Evolutionary conservation across 2,329 filamentous ascomycete species (phyloP), one percentile per base, ranked within the genome.

Genomic region (Pyricularia grisea): DNA sequence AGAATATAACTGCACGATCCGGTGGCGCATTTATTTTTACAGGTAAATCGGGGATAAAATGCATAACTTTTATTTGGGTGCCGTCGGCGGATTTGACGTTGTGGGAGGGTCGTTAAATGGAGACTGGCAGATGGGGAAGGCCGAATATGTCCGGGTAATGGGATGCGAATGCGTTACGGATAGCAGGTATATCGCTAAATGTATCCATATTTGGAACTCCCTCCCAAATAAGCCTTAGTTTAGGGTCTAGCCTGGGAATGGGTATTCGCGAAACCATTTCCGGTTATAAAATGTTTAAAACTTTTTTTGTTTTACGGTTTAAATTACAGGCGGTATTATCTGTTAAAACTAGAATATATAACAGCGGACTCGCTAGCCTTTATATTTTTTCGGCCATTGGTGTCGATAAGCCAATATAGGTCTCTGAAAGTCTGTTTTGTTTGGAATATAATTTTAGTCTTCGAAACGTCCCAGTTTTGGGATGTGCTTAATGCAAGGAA

Each of bases 1-100:
- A 36, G 69, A 75, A 73, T 68, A 76, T 31, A 55, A 70, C 50
- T 10, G 72, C 71, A 36, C 65, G 65, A n/a, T 1, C 42, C 42
- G 42, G 42, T 50, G 42, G 42, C 20, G 42, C 42, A 20, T 50
- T 4, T n/a, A 20, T n/a, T 50, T 5, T 20, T 50, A 20, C 42
- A 50, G 17, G 42, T 50, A 20, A 6, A 6, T 50, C 42, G 42
- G 42, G 42, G 42, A 50, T 50, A 50, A 50, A 50, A 50, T 50
- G 42, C 42, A 50, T n/a, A 50, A 50, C 42, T n/a, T 50, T n/a
- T 50, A 50, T 50, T 50, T 50, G 42, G 42, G 42, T 50, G 14
- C 42, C 42, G 42, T 50, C 42, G 42, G 42, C 42, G 20, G 42
- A 50, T 20, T n/a, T 50, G 14, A 50, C 42, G 42, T 50, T 50